Evolutionary conservation across 768 basidiomycete genomes (phyloP).

Genomic region (Collybiopsis confluens): DNA sequence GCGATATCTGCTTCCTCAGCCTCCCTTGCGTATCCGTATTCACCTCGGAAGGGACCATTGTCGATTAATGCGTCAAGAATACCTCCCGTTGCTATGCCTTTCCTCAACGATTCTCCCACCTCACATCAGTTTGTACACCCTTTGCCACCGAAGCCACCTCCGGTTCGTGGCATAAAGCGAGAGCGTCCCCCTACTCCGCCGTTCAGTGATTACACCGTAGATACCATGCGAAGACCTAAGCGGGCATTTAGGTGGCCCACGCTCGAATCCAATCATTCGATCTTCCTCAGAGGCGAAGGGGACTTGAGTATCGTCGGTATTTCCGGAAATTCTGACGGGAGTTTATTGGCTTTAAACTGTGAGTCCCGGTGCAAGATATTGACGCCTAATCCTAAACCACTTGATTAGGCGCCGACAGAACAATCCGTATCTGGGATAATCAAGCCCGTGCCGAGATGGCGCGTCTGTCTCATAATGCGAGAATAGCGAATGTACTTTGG

Average conservation of each 20-base stretch:
- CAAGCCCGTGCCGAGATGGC: slow-evolving; percentile 45
- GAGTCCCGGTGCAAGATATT: slow-evolving; percentile 25
- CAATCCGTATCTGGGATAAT: slow-evolving; percentile 63
- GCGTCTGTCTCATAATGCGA: slow-evolving; percentile 47
- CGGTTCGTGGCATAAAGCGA: slow-evolving; percentile 34
- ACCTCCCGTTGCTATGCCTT: not conserved
- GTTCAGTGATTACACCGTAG: slow-evolving; percentile 9
- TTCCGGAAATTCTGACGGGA: slow-evolving; percentile 49
- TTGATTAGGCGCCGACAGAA: slow-evolving; percentile 47
- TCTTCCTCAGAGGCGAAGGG: slow-evolving; percentile 40
- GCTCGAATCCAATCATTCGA: slow-evolving; percentile 31
- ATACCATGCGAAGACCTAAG: slow-evolving; percentile 27
- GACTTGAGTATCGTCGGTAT: slow-evolving; percentile 44
- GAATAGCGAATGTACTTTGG: slow-evolving; percentile 51
- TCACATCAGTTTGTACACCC: slow-evolving; percentile 16
- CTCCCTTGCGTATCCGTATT: not conserved
- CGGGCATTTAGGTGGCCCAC: slow-evolving; percentile 45
- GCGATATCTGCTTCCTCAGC: too few relatives aligned
- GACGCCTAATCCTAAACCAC: not conserved
- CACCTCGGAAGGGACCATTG: not conserved
- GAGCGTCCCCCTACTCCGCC: slow-evolving; percentile 18
- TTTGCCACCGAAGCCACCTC: slow-evolving; percentile 26
- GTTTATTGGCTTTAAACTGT: slow-evolving; percentile 56
- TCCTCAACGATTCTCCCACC: not conserved
- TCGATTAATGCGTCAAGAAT: not conserved